Evolutionary conservation across 2,329 filamentous ascomycete species (phyloP).

Genomic region (Paecilomyces niveus): DNA sequence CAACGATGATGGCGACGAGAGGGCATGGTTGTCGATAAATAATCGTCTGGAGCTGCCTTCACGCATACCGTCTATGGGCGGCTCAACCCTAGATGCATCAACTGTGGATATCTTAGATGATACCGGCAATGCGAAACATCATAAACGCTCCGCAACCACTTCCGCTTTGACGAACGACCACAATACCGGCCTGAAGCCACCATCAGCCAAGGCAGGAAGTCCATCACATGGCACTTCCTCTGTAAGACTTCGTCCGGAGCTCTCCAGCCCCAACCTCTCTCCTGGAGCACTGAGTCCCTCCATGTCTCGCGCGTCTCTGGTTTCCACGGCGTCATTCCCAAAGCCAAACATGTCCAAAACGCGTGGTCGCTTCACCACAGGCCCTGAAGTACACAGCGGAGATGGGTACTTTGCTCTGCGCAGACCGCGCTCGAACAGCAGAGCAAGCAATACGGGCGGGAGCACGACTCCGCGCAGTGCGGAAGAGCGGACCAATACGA

Average conservation of each 20-base stretch:
- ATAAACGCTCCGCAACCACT: slow-evolving; percentile 28
- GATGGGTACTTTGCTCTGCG: slow-evolving; percentile 15
- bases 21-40: slow-evolving; percentile 32
- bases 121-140: slow-evolving; percentile 13
- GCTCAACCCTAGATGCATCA: slow-evolving; percentile 3
- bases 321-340: not conserved
- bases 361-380: not conserved
- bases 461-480: slow-evolving; percentile 12
- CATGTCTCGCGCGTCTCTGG: not conserved
- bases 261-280: not conserved
- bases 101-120: slow-evolving; percentile 1
- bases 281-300: not conserved
- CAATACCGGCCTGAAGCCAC: not conserved
- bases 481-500: slow-evolving; percentile 13
- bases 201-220: not conserved
- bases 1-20: slow-evolving; percentile 24
- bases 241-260: not conserved
- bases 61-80: slow-evolving; percentile 6
- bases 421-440: slow-evolving; percentile 6
- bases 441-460: slow-evolving; percentile 8
- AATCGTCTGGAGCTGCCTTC: slow-evolving; percentile 31
- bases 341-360: not conserved
- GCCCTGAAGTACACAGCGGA: not conserved
- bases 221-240: not conserved
- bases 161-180: slow-evolving; percentile 13